These are phyloP conservation scores for Sporisorium exsertum DNA, from an alignment of 1,284 basidiomycete genomes.

Conservation along the genomic window DNA sequence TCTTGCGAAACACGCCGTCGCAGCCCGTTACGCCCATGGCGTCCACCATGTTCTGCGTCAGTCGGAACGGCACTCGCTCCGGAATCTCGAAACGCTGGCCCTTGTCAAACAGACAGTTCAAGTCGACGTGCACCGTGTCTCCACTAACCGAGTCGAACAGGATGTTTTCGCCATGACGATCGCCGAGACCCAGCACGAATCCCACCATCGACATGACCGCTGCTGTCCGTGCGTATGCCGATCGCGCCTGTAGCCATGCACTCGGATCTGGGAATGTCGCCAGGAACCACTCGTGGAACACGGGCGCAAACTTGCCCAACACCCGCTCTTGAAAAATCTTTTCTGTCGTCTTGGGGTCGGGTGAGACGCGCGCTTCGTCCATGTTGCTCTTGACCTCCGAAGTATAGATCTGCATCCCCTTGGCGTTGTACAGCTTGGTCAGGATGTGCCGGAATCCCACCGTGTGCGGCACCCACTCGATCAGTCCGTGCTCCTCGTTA, in stretches of 20 bases:
- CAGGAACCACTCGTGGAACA: slow-evolving; percentile 98
- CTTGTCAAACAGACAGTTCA: slow-evolving; percentile 98
- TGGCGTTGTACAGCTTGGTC: slow-evolving; percentile 76
- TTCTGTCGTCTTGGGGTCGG: slow-evolving; percentile 72
- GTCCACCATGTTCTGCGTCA: slow-evolving; percentile 94
- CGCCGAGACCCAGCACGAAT: slow-evolving; percentile 95
- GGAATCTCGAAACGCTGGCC: slow-evolving; percentile 87
- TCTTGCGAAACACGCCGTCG: slow-evolving; percentile 92
- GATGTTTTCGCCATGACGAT: slow-evolving; percentile 97
- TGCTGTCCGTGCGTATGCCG: slow-evolving; percentile 86
- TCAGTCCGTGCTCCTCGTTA: slow-evolving; percentile 96
- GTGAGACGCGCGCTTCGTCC: slow-evolving; percentile 74
- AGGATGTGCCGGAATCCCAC: slow-evolving; percentile 85
- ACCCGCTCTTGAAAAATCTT: slow-evolving; percentile 77
- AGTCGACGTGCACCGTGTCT: slow-evolving; percentile 95
- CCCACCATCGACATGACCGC: slow-evolving; percentile 99
- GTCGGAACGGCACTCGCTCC: slow-evolving; percentile 92
- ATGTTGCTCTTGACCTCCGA: slow-evolving; percentile 75
- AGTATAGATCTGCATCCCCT: slow-evolving; percentile 66
- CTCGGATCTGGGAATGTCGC: slow-evolving; percentile 96
- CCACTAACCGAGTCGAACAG: slow-evolving; percentile 89
- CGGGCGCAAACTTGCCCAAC: slow-evolving; percentile 76
- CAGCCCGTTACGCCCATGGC: slow-evolving; percentile 93
- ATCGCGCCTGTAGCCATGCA: slow-evolving; percentile 89
- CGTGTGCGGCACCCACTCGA: slow-evolving; percentile 99